Evolutionary conservation across 1,284 basidiomycete species (phyloP), one percentile per base, ranked within the genome.

Genomic region (Sparassis latifolia): DNA sequence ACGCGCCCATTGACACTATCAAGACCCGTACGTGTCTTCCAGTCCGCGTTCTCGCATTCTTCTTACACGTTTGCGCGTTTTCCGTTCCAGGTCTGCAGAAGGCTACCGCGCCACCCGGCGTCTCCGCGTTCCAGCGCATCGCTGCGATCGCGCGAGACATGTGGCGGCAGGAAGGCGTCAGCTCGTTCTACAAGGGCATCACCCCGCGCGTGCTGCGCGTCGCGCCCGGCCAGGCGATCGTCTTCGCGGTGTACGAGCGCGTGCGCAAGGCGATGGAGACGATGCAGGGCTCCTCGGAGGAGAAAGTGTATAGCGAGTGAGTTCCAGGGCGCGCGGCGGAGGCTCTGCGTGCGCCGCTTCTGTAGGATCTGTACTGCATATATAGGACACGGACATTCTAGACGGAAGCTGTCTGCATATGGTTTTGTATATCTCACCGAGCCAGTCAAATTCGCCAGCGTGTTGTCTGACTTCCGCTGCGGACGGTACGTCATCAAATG

Each of bases 1-100:
- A 97, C 61, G 95, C 95, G 4, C 95, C 95, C 0, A 95, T 97
- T 55, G 95, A 98, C 72, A 97, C 95, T 2, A 97, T 97, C 68
- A 97, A 98, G 71, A 97, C 94, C 48, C 84, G 89, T 86, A 66
- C 60, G 83, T 75, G 10, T 31, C 27, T 51, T 43, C 37, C 41
- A 1, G 20, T 20, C 20, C 20, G 20, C 44, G 27, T 44, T 29
- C 44, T 43, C 43, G 37, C 12, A 33, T n/a, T 33, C 44, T 31
- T 30, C 30, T 40, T 32, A 49, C 44, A 52, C 29, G 28, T 41
- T 40, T 42, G 28, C 41, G 42, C 38, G 30, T 20, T 41, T 43
- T 12, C 20, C 43, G 31, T 45, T 40, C 2, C 31, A 89, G 87
- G 87, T 47, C 66, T 91, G 38, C 96, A 99, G 73, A 94, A 95